Evolutionary conservation across 345 rosid genomes (phyloP).

Genomic region (Aquilaria yunnanensis): DNA sequence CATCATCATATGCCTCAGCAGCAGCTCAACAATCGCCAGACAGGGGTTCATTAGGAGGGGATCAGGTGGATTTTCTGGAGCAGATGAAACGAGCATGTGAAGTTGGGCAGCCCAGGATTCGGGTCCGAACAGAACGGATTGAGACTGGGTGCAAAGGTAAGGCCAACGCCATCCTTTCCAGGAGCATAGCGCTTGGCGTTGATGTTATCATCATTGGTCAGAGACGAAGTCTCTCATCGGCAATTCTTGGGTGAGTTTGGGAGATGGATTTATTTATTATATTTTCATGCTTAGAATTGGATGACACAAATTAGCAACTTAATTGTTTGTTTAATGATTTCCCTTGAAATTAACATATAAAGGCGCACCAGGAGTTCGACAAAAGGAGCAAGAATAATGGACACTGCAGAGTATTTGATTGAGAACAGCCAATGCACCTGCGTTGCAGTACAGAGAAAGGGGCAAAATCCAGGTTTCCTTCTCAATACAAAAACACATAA

Average conservation of each 20-base stretch:
- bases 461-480: slow-evolving; percentile 81
- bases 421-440: slow-evolving; percentile 80
- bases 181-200: slow-evolving; percentile 35
- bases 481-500: slow-evolving; percentile 79
- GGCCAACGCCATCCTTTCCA: slow-evolving; percentile 48
- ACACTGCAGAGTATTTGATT: slow-evolving; percentile 75
- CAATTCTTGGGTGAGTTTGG: slow-evolving; percentile 53
- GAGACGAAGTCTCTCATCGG: slow-evolving; percentile 54
- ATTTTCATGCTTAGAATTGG: neutral
- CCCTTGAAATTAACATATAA: slow-evolving; percentile 17
- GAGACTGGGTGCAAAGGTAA: slow-evolving; percentile 44
- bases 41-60: slow-evolving; percentile 11
- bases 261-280: neutral
- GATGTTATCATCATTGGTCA: slow-evolving; percentile 75
- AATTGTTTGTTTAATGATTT: neutral
- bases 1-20: no score
- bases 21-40: neutral
- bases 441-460: slow-evolving; percentile 76
- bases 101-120: slow-evolving; percentile 50
- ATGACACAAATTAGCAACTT: no score
- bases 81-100: slow-evolving; percentile 62
- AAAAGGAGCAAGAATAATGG: slow-evolving; percentile 42
- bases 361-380: slow-evolving; percentile 42
- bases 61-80: slow-evolving; percentile 48
- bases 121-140: slow-evolving; percentile 30